These are phyloP conservation scores for Sisymbrium altissimum DNA, from an alignment of 345 rosid species.

Conservation along the genomic window DNA sequence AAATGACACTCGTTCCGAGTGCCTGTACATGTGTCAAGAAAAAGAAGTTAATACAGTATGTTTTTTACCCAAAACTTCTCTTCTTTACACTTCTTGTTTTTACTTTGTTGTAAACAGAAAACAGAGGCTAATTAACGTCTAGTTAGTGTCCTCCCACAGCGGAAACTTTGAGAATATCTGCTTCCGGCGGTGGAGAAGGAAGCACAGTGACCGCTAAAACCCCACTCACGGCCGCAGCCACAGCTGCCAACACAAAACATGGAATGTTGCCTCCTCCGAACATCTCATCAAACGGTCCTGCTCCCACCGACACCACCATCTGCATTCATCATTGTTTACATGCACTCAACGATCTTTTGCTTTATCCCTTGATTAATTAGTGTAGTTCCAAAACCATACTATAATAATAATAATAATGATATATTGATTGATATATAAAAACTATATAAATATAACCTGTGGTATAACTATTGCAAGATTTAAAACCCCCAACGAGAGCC, in stretches of 20 bases:
- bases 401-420: neutral
- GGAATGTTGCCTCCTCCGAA: constrained; percentile 88
- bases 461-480: constrained; percentile 80
- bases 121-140: neutral
- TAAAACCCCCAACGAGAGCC: constrained; percentile 79
- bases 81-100: neutral
- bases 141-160: constrained; percentile 19
- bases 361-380: neutral
- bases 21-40: constrained; percentile 13
- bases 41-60: neutral
- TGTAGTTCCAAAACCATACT: neutral
- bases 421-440: neutral
- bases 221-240: constrained; percentile 62
- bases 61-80: neutral
- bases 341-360: neutral
- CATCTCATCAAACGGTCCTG: constrained; percentile 65
- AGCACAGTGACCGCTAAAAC: constrained; percentile 51
- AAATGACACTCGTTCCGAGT: constrained; percentile 8
- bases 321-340: constrained; percentile 21
- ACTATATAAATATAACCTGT: constrained; percentile 43
- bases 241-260: constrained; percentile 57
- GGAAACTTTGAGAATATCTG: constrained; percentile 20
- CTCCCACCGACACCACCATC: constrained; percentile 67
- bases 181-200: constrained; percentile 62
- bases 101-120: neutral